phyloP scores from a whole-genome alignment of 805 yeast genomes.

The Osmozyma mogii region DNA sequence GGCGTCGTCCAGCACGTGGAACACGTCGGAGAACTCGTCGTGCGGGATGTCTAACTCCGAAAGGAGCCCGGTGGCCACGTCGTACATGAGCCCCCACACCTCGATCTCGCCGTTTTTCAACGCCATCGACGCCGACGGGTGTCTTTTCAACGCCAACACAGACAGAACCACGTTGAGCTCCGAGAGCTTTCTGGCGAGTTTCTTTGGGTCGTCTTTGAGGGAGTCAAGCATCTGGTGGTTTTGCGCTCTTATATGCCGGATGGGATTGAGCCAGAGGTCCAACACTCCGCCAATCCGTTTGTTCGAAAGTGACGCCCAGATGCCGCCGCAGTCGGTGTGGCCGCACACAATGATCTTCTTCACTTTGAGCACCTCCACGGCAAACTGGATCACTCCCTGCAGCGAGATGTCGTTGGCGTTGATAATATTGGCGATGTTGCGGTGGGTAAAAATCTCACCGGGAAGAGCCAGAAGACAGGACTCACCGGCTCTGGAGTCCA shows the following conservation, averaged over 20 bases:
- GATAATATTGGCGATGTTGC: constrained; percentile 80
- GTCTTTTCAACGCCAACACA: constrained; percentile 55
- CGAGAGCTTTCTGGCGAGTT: constrained; percentile 53
- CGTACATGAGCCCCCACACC: constrained; percentile 78
- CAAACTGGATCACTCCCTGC: constrained; percentile 78
- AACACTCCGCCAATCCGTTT: constrained; percentile 60
- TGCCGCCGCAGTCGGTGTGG: constrained; percentile 93
- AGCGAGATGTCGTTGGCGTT: constrained; percentile 64
- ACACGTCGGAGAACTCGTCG: constrained; percentile 38
- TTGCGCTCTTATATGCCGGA: constrained; percentile 60
- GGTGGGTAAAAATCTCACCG: constrained; percentile 84
- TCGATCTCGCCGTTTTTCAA: constrained; percentile 35
- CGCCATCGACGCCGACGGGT: constrained; percentile 64
- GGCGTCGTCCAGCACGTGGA: constrained; percentile 27
- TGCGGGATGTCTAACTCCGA: constrained; percentile 22
- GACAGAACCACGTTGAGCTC: constrained; percentile 74
- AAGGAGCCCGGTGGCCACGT: constrained; percentile 69
- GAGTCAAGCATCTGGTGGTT: constrained; percentile 43
- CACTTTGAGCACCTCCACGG: constrained; percentile 77
- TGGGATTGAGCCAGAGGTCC: constrained; percentile 65
- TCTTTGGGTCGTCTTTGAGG: constrained; percentile 40
- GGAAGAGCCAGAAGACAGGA: constrained; percentile 68
- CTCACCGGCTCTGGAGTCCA: constrained; percentile 87
- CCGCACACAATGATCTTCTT: constrained; percentile 82
- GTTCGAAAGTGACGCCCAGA: constrained; percentile 66